Evolutionary conservation across 495 filamentous ascomycete species (phyloP), one percentile per base, ranked within the genome.

Genomic region (Aspergillus mulundensis): DNA sequence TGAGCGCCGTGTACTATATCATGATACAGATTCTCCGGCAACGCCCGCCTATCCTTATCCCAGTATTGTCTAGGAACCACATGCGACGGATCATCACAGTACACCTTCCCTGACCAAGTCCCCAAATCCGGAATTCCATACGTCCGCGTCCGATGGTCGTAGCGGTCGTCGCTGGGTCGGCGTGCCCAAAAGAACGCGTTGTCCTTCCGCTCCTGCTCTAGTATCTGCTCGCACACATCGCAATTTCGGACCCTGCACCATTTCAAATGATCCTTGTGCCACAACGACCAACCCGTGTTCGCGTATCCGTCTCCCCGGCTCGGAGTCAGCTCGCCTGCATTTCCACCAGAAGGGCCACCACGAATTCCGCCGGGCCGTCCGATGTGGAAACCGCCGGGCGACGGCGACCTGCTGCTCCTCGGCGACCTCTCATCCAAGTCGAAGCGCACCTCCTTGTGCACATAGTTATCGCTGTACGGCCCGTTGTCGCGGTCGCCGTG

Each of bases 101-200:
- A 67, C 49, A 68, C 57, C n/a, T 69, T 69, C 23, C 25, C 24
- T 41, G 61, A 65, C 71, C 70, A 72, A 1, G 64, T 69, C 19
- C 61, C 65, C 39, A 40, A 6, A 46, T 71, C 63, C 3, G 71
- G 71, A n/a, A 66, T 34, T 0, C 12, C 18, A 42, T 72, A 72
- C 51, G 58, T 67, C 23, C 70, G 62, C 23, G 47, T 59, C 15
- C 66, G 64, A 46, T 63, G 70, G 46, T 72, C 70, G 46, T 71
- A 72, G 5, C 59, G 49, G 49, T 68, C 62, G 0, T 28, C 56
- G 0, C 23, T 28, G 3, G 4, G 7, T 6, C 64, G 63, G 1
- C 54, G 38, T 1, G 54, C 63, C 59, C 67, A 65, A 0, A 52
- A 57, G 1, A 66, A 40, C 7, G 55, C 53, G 19, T 19, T 39